Evolutionary conservation across 768 basidiomycete species (phyloP), one percentile per base, ranked within the genome.

Genomic region (Nevesoporus exiguus): DNA sequence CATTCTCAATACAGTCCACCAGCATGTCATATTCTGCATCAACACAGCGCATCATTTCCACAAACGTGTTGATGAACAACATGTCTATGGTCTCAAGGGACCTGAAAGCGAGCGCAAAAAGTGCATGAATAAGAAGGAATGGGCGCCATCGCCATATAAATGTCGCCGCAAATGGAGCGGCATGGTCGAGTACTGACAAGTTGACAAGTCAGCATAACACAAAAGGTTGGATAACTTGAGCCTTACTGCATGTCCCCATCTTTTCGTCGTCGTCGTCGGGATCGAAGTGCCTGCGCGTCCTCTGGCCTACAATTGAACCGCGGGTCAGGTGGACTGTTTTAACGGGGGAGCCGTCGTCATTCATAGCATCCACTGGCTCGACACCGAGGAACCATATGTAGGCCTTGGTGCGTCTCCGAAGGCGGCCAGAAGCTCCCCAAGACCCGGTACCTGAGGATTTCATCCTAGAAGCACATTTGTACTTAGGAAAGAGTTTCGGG

Each of bases 241-340:
- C 29, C 58, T n/a, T 59, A 59, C 51, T 14, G 36, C 49, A 59
- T 17, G 34, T 59, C 2, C 29, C 27, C 56, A 58, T 58, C 37
- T n/a, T 58, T 47, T 47, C 51, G 14, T 34, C 24, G 17, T 59
- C 51, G 4, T 33, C 40, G 19, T 46, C 56, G 4, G 51, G 47
- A 10, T 49, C 47, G 21, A 58, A 42, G 29, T 34, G 14, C 33
- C 40, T 22, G 4, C 5, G 2, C 33, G 15, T 22, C 33, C 58
- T 49, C 3, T 34, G 3, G 21, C 1, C 4, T 14, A 47, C 15
- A 5, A 7, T 2, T 9, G 31, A 2, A 8, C 1, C 22, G 17
- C 22, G 3, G 1, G 33, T 9, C 6, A 17, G 13, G 33, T 34
- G 36, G 15, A 47, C 17, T 34, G 21, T 47, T 17, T 21, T n/a